Evolutionary conservation across 139 green algal species (phyloP), one percentile per base, ranked within the genome.

Genomic region (Mesotaenium endlicherianum): DNA sequence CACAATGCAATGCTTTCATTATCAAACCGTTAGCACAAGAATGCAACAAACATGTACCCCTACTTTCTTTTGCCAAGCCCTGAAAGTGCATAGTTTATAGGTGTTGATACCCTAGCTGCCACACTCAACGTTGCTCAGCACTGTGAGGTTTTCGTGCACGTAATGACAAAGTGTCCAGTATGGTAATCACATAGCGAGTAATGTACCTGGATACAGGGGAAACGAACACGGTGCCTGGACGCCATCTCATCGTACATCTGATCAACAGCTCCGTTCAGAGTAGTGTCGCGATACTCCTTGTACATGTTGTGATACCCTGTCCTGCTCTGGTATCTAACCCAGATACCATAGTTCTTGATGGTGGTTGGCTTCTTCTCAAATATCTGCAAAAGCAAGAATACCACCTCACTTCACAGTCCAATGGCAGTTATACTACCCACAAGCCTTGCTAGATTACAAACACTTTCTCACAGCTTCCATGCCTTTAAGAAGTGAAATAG

Each of bases 241-340:
- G 89, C 95, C 95, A 99, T 98, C 92, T 99, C 97, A 82, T 93
- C 83, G 93, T 98, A 98, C 91, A 99, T 92, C 90, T 97, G 93
- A 80, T 94, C 91, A 30, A 99, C 93, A 16, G 95, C 94, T 49
- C 94, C 95, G 87, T 99, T 99, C 41, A 99, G 92, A 47, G 96
- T 99, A n/a, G 91, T 90, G 89, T 99, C 95, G 50, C 97, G 92
- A 93, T 98, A 99, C 94, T 99, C 96, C 91, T 98, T 98, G 94
- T 97, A 98, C 91, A 94, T 94, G 93, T 98, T 98, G 93, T 97
- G 93, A 70, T 93, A 93, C 45, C 96, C 96, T 34, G 95, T 99
- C 55, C 97, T 93, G 1, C 93, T 97, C 89, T 97, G 92, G 91
- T 98, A 98, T 50, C 97, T 95, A 59, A 99, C 91, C 97, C 97